phyloP scores from a whole-genome alignment of 768 basidiomycete genomes.

The Erythrobasidium yunnanense region DNA sequence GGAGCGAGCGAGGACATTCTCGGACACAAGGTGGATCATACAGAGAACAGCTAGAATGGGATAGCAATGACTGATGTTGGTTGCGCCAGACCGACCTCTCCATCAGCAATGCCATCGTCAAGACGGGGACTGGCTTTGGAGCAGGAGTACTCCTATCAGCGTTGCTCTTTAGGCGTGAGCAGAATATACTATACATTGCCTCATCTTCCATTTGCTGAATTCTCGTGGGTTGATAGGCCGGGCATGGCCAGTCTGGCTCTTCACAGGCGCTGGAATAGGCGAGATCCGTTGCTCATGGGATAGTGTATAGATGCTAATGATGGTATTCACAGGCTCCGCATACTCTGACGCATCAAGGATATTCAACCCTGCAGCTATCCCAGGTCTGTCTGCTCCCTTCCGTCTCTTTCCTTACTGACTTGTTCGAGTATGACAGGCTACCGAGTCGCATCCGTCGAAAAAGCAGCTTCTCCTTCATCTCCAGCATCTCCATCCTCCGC shows the following conservation, averaged over 20 bases:
- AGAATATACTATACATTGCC: conserved; percentile 43
- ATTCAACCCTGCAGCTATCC: conserved; percentile 27
- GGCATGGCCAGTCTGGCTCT: conserved; percentile 19
- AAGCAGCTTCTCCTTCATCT: neutral
- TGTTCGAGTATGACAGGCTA: neutral
- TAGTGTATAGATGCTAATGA: neutral
- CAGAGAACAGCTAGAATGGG: neutral
- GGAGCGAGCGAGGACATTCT: conserved; percentile 20
- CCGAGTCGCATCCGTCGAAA: neutral
- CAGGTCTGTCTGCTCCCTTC: neutral
- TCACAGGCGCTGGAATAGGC: conserved; percentile 18
- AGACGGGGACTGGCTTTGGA: conserved; percentile 78
- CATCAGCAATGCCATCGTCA: conserved; percentile 70
- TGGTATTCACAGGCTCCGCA: neutral
- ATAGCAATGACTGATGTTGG: neutral
- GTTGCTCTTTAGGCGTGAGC: conserved; percentile 83
- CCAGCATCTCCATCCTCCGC: too few relatives aligned
- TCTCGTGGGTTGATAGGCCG: neutral
- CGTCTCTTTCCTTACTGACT: neutral
- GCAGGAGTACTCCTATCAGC: conserved; percentile 80
- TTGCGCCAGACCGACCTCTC: conserved; percentile 40
- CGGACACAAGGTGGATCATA: conserved; percentile 12
- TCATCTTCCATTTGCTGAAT: neutral
- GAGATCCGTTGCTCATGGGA: neutral
- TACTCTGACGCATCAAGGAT: conserved; percentile 16